Conservation (phyloP, 805 yeast species). For the Candida mattraensis region DNA sequence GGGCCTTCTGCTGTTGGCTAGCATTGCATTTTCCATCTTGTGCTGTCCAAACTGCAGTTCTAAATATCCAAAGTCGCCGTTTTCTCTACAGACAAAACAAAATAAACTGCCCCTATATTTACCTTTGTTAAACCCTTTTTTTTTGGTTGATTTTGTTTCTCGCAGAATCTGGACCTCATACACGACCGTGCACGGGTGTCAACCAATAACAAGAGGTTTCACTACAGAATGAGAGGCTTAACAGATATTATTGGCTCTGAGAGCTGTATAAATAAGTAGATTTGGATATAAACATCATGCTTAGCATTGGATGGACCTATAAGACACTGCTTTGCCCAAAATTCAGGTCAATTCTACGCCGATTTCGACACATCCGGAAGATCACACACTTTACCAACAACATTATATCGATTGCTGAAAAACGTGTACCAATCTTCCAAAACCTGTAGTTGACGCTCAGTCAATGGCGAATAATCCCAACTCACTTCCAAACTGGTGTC, state of each 20-base stretch:
- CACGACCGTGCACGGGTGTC: no score
- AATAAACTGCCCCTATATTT: constrained; percentile 6
- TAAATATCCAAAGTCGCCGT: no score
- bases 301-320: no score
- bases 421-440: constrained; percentile 73
- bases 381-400: constrained; percentile 40
- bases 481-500: constrained; percentile 45
- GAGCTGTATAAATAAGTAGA: no score
- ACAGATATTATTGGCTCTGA: no score
- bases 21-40: constrained; percentile 13
- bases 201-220: no score
- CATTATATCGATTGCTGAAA: constrained; percentile 55
- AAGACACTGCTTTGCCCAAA: no score
- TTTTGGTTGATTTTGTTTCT: no score
- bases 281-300: no score
- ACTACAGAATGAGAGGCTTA: no score
- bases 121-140: constrained; percentile 4
- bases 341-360: background rate
- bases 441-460: constrained; percentile 57
- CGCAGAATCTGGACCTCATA: no score
- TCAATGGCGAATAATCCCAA: constrained; percentile 53
- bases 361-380: constrained; percentile 23
- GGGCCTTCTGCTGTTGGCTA: constrained; percentile 11
- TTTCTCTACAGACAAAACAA: constrained; percentile 11
- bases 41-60: constrained; percentile 6